phyloP scores from a whole-genome alignment of 2,329 filamentous ascomycete genomes.

The Teratosphaeria zuluensis region DNA sequence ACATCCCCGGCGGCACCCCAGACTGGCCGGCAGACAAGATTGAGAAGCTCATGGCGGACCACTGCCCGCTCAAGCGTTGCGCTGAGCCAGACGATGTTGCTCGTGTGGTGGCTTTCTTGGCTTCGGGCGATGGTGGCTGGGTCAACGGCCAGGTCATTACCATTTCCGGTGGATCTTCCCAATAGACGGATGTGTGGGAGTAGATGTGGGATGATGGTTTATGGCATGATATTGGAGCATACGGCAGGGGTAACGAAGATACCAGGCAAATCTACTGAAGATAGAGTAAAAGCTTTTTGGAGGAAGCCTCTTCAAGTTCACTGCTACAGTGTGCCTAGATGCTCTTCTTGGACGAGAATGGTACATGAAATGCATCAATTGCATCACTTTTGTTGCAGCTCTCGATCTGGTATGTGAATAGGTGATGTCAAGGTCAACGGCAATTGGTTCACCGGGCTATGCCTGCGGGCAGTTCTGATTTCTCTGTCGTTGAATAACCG shows the following conservation, averaged over 20 bases:
- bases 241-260: background rate
- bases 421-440: too few species aligned
- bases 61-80: conserved; percentile 41
- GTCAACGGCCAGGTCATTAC: conserved; percentile 35
- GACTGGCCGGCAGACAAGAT: conserved; percentile 42
- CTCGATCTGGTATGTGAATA: too few species aligned
- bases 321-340: background rate
- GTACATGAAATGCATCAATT: background rate
- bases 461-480: too few species aligned
- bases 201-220: background rate
- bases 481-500: too few species aligned
- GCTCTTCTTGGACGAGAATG: background rate
- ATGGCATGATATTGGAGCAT: conserved; percentile 3
- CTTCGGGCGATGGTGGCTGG: conserved; percentile 30
- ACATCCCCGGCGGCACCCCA: conserved; percentile 40
- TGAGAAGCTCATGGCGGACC: conserved; percentile 39
- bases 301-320: background rate
- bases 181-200: conserved; percentile 17
- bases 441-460: too few species aligned
- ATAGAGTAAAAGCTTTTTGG: background rate
- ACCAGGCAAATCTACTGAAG: background rate
- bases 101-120: conserved; percentile 30
- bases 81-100: conserved; percentile 38
- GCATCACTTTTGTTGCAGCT: too few species aligned
- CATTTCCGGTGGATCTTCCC: conserved; percentile 33